A percentile compares a stretch with the other conserved stretches of the same genome.
Conservation (phyloP, 2,329 filamentous ascomycete genomes). For the Exophiala xenobiotica region DNA sequence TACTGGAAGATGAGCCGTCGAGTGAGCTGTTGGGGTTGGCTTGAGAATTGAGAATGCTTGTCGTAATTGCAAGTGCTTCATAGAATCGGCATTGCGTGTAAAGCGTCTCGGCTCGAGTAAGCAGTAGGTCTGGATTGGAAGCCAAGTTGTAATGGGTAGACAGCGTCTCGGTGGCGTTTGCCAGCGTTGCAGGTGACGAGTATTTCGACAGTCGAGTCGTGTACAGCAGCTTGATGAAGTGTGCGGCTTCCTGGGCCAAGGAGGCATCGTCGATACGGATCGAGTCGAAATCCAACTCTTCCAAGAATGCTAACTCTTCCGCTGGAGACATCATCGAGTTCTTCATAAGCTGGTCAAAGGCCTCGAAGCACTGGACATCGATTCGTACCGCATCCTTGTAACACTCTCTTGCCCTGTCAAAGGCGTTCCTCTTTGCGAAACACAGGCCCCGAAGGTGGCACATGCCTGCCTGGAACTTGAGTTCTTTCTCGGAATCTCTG, state of each 20-base stretch:
- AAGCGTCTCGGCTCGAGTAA: conserved; percentile 84
- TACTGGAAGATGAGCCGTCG: conserved; percentile 27
- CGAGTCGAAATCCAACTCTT: conserved; percentile 85
- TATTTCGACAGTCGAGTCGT: conserved; percentile 95
- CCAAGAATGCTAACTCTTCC: conserved; percentile 86
- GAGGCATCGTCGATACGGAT: conserved; percentile 68
- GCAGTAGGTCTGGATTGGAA: conserved; percentile 82
- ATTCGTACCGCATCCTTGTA: conserved; percentile 97
- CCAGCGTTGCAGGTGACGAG: conserved; percentile 78
- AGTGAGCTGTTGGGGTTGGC: conserved; percentile 68
- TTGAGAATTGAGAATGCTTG: conserved; percentile 78
- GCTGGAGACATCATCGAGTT: conserved; percentile 87
- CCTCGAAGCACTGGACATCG: conserved; percentile 97
- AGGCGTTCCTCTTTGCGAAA: conserved; percentile 95
- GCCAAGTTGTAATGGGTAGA: conserved; percentile 90
- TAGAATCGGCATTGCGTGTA: conserved; percentile 94
- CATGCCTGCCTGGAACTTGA: conserved; percentile 94
- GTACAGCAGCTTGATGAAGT: conserved; percentile 95
- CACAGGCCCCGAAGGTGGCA: conserved; percentile 92
- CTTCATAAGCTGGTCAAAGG: conserved; percentile 96
- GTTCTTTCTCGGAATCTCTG: conserved; percentile 68
- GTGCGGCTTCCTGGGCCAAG: conserved; percentile 77
- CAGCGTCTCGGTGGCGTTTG: conserved; percentile 81
- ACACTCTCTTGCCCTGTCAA: conserved; percentile 94
- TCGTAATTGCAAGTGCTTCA: conserved; percentile 80